Base-by-base conservation (phyloP, 129 eudicot species). In the Chrysanthemum lavandulifolium region DNA sequence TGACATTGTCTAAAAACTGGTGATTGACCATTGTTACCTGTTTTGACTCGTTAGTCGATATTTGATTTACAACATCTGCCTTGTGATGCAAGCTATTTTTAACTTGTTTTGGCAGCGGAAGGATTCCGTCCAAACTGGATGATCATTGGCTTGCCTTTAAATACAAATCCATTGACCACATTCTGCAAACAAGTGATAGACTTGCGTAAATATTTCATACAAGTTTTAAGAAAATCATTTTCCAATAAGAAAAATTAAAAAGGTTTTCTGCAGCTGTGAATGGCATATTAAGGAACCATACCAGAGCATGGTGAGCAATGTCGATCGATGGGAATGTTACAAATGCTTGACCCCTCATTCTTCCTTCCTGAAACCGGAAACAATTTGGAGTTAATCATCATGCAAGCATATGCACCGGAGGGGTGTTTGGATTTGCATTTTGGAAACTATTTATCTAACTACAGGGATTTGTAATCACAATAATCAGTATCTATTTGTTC, bases 261-360 rank as follows among this genome's bases (percentile, higher is more conserved):
- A 3, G 6, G 5, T 7, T 54, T 65, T 13, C 4, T 43, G 45
- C 45, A 36, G 67, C 67, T 57, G 49, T n/a, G 13, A 57, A 76
- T 27, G 61, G 57, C 12, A 58, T 6, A 15, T 15, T 16, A 40
- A 65, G 54, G n/a, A 65, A 65, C 69, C 27, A 16, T 65, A 65
- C 69, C 69, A 65, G 69, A 65, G 69, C 69, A 40, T 8, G 69
- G 9, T 40, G 54, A 65, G 69, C 69, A 36, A 65, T 65, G 53
- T 65, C 69, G 9, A 65, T 18, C 5, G 69, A 36, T 9, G 69
- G 69, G 53, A 65, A 65, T 10, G 69, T 65, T 4, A 65, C 69
- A 33, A 65, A 65, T 8, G 98, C 98, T 88, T 94, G 98, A 72
- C 97, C 98, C 77, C 97, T 84, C 98, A 94, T 94, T 81, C 98